Conservation (phyloP, 1,139 yeast species). For the Tardiomyces depauwii region DNA sequence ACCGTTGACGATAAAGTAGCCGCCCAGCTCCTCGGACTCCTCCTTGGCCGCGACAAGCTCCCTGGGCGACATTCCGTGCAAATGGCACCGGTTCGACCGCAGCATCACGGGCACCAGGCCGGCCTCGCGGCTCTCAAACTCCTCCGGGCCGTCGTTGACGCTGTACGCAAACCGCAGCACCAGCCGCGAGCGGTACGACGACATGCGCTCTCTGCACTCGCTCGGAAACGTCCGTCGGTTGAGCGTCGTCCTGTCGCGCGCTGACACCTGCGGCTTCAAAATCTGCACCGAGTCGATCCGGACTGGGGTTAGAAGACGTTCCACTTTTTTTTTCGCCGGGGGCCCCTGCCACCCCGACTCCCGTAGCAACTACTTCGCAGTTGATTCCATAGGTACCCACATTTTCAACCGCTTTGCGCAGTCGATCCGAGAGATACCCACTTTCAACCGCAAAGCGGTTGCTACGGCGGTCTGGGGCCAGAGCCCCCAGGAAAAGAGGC, state of each 20-base stretch:
- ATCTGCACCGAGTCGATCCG: slow-evolving; percentile 81
- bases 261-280: slow-evolving; percentile 68
- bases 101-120: slow-evolving; percentile 92
- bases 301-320: slow-evolving; percentile 22
- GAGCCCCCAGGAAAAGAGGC: neutral
- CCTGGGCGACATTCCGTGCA: slow-evolving; percentile 70
- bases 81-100: slow-evolving; percentile 74
- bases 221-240: slow-evolving; percentile 80
- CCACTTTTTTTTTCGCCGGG: neutral
- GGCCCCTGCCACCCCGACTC: slow-evolving; percentile 6
- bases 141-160: slow-evolving; percentile 73
- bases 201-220: slow-evolving; percentile 78
- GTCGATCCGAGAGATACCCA: too few species aligned
- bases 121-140: slow-evolving; percentile 73
- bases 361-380: slow-evolving; percentile 2
- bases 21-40: slow-evolving; percentile 94
- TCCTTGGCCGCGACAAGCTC: slow-evolving; percentile 72
- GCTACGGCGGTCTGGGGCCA: too few species aligned
- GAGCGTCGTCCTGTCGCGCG: slow-evolving; percentile 65
- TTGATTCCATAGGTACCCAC: too few species aligned
- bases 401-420: too few species aligned
- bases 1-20: slow-evolving; percentile 93
- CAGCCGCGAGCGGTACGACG: slow-evolving; percentile 36
- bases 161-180: slow-evolving; percentile 72
- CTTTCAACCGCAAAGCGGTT: too few species aligned